Percentiles rank a stretch among this genome's conserved stretches.
Conservation (phyloP, 108 stramenopile genomes). For the Fistulifera solaris region DNA sequence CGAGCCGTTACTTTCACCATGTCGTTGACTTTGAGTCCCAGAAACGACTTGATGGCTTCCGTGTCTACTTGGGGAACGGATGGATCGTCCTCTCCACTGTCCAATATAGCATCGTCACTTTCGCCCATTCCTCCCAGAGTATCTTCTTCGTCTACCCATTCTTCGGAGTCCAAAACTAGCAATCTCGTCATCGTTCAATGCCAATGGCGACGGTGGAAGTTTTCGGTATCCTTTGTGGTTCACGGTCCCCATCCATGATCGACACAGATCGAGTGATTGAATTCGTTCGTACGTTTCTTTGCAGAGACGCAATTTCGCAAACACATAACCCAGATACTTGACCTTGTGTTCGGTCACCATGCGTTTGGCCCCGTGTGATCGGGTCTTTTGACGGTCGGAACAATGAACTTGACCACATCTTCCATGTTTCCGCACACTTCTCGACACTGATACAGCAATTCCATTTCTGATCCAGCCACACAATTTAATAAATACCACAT, state of each 20-base stretch:
- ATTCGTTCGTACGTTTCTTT: constrained; percentile 61
- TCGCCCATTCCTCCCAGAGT: constrained; percentile 39
- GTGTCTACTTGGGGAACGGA: constrained; percentile 17
- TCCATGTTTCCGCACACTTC: constrained; percentile 25
- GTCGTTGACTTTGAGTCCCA: constrained; percentile 43
- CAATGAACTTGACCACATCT: constrained; percentile 49
- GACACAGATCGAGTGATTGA: constrained; percentile 57
- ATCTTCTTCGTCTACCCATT: constrained; percentile 48
- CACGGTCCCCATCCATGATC: constrained; percentile 84
- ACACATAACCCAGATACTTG: constrained; percentile 77
- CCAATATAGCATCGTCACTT: constrained; percentile 19
- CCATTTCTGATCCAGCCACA: constrained; percentile 69
- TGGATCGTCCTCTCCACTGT: constrained; percentile 25
- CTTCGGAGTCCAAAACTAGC: constrained; percentile 74
- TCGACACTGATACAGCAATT: constrained; percentile 48
- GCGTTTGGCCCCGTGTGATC: constrained; percentile 68
- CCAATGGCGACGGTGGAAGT: constrained; percentile 60
- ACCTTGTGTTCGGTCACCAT: constrained; percentile 78
- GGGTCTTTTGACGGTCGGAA: constrained; percentile 45
- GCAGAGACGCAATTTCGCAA: constrained; percentile 61
- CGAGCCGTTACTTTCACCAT: constrained; percentile 69
- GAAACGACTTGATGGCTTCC: constrained; percentile 24
- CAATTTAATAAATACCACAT: constrained; percentile 80
- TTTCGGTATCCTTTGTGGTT: constrained; percentile 67
- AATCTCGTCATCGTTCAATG: constrained; percentile 66